phyloP scores from a whole-genome alignment of 768 basidiomycete genomes.

The Pisolithus tinctorius region DNA sequence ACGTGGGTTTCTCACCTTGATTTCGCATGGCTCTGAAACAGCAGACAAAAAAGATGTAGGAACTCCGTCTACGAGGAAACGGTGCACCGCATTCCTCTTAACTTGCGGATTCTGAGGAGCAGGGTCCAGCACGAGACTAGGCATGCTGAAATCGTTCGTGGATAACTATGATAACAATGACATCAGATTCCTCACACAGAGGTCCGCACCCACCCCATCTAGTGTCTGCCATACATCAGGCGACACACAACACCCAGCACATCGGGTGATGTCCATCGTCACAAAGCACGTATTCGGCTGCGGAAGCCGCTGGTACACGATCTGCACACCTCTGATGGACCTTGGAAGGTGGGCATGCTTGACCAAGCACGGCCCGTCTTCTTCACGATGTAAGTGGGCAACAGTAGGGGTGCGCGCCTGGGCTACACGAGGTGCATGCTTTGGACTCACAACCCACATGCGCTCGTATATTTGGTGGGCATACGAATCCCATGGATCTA shows the following conservation, averaged over 20 bases:
- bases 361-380: not conserved
- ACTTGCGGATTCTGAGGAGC: not conserved
- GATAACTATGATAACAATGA: not conserved
- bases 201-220: not conserved
- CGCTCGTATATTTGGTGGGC: not conserved
- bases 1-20: not conserved
- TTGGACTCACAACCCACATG: not conserved
- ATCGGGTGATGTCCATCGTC: not conserved
- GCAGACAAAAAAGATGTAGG: not conserved
- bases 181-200: not conserved
- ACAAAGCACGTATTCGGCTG: not conserved
- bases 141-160: not conserved
- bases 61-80: not conserved
- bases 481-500: not conserved
- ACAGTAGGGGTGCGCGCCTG: not conserved
- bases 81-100: not conserved
- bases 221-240: not conserved
- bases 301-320: not conserved
- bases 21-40: not conserved
- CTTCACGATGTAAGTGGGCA: not conserved
- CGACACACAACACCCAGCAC: not conserved
- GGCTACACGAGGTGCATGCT: not conserved
- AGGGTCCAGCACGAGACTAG: not conserved
- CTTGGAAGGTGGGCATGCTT: not conserved
- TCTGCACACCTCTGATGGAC: not conserved